Evolutionary conservation across 805 yeast genomes (phyloP), one percentile per base, ranked within the genome.

Genomic region (Cyberlindnera maritima): DNA sequence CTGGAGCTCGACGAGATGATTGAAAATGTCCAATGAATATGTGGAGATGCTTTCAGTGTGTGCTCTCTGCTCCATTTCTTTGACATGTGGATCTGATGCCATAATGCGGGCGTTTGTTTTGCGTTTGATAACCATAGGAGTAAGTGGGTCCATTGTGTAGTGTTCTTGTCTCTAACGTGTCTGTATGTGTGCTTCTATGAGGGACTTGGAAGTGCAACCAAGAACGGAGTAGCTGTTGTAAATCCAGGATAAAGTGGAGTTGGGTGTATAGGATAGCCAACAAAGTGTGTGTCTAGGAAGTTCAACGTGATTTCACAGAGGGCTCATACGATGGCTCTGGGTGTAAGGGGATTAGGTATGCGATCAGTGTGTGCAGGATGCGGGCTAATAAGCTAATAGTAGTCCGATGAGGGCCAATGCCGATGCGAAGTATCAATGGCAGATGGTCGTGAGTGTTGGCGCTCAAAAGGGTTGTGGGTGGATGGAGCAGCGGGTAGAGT

Each of bases 41-140:
- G 75, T 79, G 38, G 66, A 61, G 11, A 76, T 64, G 13, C 72
- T 61, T 15, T 56, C 58, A 32, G 64, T 66, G 59, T 79, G 84
- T 33, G 74, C 68, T 43, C 67, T 64, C 48, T 69, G 71, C 57
- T 79, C 83, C 69, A 75, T 76, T 42, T 68, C 57, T 41, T 70
- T 71, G 37, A 79, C 58, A 21, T 62, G 62, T 36, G 72, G 63
- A 54, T 72, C 65, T 23, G 71, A 54, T 4, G 80, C 71, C 13
- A 52, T 50, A 10, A 55, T 33, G 36, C 62, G 55, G 12, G 61
- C 52, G n/a, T 48, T 46, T 2, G 55, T 44, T 44, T 59, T 53
- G 50, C 64, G 59, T 31, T 53, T 56, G 23, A 58, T 39, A 4
- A 53, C 46, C 43, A 52, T 46, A 19, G 64, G 64, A 6, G 64